Conservation (phyloP, 306 rosid species). For the Canavalia ensiformis region DNA sequence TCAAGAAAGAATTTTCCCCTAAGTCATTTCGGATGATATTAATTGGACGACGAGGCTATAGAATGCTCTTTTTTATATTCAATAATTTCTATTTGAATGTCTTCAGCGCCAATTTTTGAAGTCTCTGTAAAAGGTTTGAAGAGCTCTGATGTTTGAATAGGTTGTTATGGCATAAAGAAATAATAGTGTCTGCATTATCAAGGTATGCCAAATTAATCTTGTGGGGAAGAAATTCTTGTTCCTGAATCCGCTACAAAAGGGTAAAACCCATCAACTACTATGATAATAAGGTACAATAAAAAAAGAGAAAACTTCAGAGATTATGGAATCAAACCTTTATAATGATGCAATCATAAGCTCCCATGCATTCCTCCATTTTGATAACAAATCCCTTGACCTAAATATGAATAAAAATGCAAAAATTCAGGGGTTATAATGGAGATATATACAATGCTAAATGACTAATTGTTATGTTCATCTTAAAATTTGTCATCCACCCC, state of each 20-base stretch:
- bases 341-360: conserved; percentile 62
- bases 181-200: too few species aligned
- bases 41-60: too few species aligned
- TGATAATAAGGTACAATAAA: neutral
- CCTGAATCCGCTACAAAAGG: conserved; percentile 82
- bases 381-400: conserved; percentile 96
- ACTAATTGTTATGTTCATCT: conserved; percentile 12
- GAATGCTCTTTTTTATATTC: too few species aligned
- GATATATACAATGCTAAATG: neutral
- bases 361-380: conserved; percentile 97
- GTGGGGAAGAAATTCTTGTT: conserved; percentile 46
- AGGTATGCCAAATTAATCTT: too few species aligned
- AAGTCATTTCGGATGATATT: too few species aligned
- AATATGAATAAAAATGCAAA: conserved; percentile 13
- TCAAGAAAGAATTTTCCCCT: too few species aligned
- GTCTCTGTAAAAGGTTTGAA: too few species aligned
- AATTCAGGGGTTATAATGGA: conserved; percentile 40
- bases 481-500: neutral
- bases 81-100: too few species aligned
- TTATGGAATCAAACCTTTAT: conserved; percentile 48
- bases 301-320: neutral
- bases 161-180: too few species aligned
- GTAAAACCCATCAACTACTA: conserved; percentile 24
- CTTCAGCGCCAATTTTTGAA: too few species aligned
- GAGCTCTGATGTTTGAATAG: too few species aligned